phyloP scores from a whole-genome alignment of 805 yeast species.

The Ogataea nakhonphanomensis region DNA sequence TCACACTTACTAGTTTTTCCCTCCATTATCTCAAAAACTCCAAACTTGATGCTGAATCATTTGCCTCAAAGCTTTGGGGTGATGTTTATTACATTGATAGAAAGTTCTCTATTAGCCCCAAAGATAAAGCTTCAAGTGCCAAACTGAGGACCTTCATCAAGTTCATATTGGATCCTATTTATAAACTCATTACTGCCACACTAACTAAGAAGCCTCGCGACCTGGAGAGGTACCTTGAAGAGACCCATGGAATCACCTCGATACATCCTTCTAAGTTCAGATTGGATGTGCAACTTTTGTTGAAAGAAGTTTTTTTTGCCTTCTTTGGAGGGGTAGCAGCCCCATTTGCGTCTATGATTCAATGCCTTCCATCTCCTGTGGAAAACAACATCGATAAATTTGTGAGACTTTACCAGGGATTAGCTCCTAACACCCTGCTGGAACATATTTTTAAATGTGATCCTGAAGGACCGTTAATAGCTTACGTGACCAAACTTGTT shows the following conservation, averaged over 20 bases:
- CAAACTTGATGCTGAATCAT: constrained; percentile 33
- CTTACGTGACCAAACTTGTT: constrained; percentile 55
- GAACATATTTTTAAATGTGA: constrained; percentile 32
- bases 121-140: constrained; percentile 23
- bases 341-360: constrained; percentile 54
- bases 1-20: constrained; percentile 67
- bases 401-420: constrained; percentile 27
- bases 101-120: constrained; percentile 40
- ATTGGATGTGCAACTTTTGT: constrained; percentile 56
- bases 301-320: constrained; percentile 49
- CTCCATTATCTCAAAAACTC: constrained; percentile 37
- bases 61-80: constrained; percentile 74
- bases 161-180: constrained; percentile 75
- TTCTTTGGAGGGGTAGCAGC: constrained; percentile 49
- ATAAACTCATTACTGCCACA: constrained; percentile 64
- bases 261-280: constrained; percentile 40
- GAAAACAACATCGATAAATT: constrained; percentile 30
- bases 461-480: constrained; percentile 42
- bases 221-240: constrained; percentile 43
- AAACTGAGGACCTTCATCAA: constrained; percentile 48
- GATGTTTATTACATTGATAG: constrained; percentile 52
- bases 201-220: constrained; percentile 48
- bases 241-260: constrained; percentile 42
- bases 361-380: constrained; percentile 37
- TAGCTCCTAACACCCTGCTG: constrained; percentile 13